Base-by-base conservation (phyloP, 2,329 filamentous ascomycete species). In the Hirsutella minnesotensis region DNA sequence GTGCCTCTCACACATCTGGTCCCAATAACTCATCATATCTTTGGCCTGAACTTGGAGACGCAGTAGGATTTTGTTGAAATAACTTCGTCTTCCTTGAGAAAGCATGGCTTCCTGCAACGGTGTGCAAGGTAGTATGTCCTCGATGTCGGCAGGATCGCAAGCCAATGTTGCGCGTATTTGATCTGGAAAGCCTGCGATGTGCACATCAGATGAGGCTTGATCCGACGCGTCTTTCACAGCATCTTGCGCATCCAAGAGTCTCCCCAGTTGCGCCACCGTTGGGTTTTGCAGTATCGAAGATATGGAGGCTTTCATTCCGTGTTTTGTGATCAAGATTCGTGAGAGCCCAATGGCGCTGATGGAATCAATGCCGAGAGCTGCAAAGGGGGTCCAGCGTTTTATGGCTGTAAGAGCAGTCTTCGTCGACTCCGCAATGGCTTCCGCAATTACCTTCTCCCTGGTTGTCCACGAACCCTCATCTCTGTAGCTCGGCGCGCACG, bases 51-150 rank as follows among this genome's bases (percentile, higher is more conserved):
- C 66, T 4, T 60, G 62, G 7, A 94, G 56, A 5, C 71, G 67
- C 47, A 94, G 74, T 0, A 81, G 60, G 44, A 86, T 77, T 39
- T 75, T 75, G 56, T 94, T 95, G 53, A 74, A 78, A 56, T 95
- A 95, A 2, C 78, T 69, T 1, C 63, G 61, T 10, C 64, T 58
- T 2, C 60, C 60, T 47, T 66, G 52, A 9, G 77, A 74, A 1
- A 95, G 67, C 87, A 95, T 95, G 1, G 82, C 83, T 63, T 94
- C 84, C 58, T 95, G 89, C 0, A 95, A 65, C 1, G 88, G 84
- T 2, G 87, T 94, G 56, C 89, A 95, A 1, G 88, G 88, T 5
- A 89, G 63, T 9, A 94, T 68, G 1, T 65, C 67, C 24, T 73
- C 61, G 3, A 83, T 64, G 0, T 50, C 37, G 4, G 59, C 56